These are phyloP conservation scores for Pseudocercospora musae DNA, from an alignment of 2,329 filamentous ascomycete genomes.

Conservation along the genomic window DNA sequence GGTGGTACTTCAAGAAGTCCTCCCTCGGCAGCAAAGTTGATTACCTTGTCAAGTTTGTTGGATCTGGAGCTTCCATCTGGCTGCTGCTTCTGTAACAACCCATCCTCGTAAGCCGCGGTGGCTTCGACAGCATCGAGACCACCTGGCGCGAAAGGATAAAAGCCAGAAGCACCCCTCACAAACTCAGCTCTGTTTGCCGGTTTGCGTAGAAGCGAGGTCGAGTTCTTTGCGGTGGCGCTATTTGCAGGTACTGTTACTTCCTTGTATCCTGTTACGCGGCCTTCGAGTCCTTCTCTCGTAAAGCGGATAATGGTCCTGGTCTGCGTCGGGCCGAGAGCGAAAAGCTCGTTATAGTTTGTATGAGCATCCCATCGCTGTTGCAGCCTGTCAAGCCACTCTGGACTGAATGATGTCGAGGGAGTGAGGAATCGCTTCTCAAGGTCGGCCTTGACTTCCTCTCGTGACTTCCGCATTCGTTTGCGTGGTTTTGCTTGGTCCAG, in stretches of 20 bases:
- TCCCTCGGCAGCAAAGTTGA: slow-evolving; percentile 73
- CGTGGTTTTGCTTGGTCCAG: slow-evolving; percentile 53
- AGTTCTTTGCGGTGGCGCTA: slow-evolving; percentile 91
- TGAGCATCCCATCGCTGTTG: slow-evolving; percentile 88
- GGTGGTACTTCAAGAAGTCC: slow-evolving; percentile 79
- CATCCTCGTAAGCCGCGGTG: slow-evolving; percentile 77
- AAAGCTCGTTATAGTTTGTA: slow-evolving; percentile 77
- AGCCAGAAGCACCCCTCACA: slow-evolving; percentile 86
- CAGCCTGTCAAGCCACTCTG: slow-evolving; percentile 81
- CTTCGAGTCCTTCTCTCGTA: slow-evolving; percentile 84
- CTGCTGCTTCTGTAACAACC: slow-evolving; percentile 53
- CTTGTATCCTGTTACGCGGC: slow-evolving; percentile 86
- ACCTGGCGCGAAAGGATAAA: slow-evolving; percentile 90
- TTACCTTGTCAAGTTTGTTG: slow-evolving; percentile 72
- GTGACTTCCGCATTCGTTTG: slow-evolving; percentile 53
- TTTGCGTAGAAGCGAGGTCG: slow-evolving; percentile 81
- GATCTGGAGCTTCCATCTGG: slow-evolving; percentile 40
- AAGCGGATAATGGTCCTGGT: slow-evolving; percentile 94
- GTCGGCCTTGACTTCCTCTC: slow-evolving; percentile 62
- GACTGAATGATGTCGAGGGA: slow-evolving; percentile 74
- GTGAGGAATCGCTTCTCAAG: slow-evolving; percentile 74
- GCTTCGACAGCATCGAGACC: slow-evolving; percentile 84
- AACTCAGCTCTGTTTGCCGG: slow-evolving; percentile 86
- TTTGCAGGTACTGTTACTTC: slow-evolving; percentile 89
- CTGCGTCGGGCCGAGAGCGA: slow-evolving; percentile 84